Evolutionary conservation across 257 asterid genomes (phyloP).

Genomic region (Mitragyna speciosa): DNA sequence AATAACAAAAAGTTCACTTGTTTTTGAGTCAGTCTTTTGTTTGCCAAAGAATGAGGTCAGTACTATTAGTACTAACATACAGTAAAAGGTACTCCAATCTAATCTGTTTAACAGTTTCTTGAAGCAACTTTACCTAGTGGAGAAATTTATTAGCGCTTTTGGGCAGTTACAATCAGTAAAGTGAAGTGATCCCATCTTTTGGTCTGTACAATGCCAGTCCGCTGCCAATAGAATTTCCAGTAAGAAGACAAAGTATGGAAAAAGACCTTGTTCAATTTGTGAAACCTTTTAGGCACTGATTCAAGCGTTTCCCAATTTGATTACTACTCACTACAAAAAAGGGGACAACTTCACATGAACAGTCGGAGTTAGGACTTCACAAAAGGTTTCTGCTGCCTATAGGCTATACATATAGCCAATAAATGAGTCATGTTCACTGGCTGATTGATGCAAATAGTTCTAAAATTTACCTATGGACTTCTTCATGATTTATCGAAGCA

Average conservation of each 20-base stretch:
- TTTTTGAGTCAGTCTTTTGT: neutral
- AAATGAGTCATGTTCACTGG: neutral
- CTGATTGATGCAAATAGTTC: neutral
- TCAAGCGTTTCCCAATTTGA: conserved; percentile 17
- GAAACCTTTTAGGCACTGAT: conserved; percentile 20
- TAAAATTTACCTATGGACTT: neutral
- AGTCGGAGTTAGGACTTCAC: neutral
- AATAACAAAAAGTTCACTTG: conserved; percentile 15
- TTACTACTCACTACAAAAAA: neutral
- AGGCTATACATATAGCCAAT: neutral
- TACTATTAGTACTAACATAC: neutral
- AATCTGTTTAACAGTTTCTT: neutral
- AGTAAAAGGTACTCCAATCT: neutral
- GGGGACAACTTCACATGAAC: conserved; percentile 7
- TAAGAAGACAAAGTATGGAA: neutral
- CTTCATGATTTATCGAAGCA: neutral
- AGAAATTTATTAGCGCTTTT: conserved; percentile 8
- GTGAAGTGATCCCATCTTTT: conserved; percentile 18
- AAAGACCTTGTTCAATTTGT: conserved; percentile 1
- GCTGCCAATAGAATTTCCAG: conserved; percentile 2
- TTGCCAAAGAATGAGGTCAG: neutral
- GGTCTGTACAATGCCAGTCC: conserved; percentile 12
- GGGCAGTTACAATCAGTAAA: conserved; percentile 5
- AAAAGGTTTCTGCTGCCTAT: neutral
- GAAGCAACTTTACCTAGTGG: conserved; percentile 7